These are phyloP conservation scores for Curvularia spicifera DNA, from an alignment of 2,329 filamentous ascomycete genomes.

Conservation along the genomic window DNA sequence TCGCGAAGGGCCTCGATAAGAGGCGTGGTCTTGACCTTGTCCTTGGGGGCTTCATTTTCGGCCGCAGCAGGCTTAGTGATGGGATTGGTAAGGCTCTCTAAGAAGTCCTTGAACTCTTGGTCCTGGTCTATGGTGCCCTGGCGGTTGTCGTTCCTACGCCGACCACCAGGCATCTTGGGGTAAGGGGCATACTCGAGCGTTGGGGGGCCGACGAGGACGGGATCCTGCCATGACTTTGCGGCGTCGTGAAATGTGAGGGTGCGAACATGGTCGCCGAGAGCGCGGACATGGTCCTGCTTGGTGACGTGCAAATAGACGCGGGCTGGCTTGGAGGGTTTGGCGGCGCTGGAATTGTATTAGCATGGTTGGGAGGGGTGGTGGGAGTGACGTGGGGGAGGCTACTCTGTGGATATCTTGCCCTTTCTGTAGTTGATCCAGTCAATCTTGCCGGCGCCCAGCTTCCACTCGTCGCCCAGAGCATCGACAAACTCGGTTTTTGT, in stretches of 20 bases:
- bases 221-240: conserved; percentile 73
- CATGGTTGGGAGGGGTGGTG: neutral
- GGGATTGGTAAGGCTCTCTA: conserved; percentile 83
- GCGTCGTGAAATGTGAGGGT: conserved; percentile 78
- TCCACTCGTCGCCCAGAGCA: conserved; percentile 81
- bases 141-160: conserved; percentile 78
- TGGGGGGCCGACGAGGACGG: conserved; percentile 78
- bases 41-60: conserved; percentile 60
- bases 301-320: conserved; percentile 83
- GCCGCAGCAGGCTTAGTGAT: conserved; percentile 62
- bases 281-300: conserved; percentile 70
- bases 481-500: conserved; percentile 77
- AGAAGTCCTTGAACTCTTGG: conserved; percentile 90
- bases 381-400: conserved; percentile 41
- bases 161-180: conserved; percentile 78
- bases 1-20: conserved; percentile 89
- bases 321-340: conserved; percentile 81
- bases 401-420: conserved; percentile 87
- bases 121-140: conserved; percentile 97
- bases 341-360: conserved; percentile 44
- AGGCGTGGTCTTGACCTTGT: conserved; percentile 80
- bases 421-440: conserved; percentile 80
- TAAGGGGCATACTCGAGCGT: conserved; percentile 82
- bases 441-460: conserved; percentile 76
- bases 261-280: conserved; percentile 74